Evolutionary conservation across 1,139 yeast genomes (phyloP), one percentile per base, ranked within the genome.

Genomic region (Hyphopichia burtonii): DNA sequence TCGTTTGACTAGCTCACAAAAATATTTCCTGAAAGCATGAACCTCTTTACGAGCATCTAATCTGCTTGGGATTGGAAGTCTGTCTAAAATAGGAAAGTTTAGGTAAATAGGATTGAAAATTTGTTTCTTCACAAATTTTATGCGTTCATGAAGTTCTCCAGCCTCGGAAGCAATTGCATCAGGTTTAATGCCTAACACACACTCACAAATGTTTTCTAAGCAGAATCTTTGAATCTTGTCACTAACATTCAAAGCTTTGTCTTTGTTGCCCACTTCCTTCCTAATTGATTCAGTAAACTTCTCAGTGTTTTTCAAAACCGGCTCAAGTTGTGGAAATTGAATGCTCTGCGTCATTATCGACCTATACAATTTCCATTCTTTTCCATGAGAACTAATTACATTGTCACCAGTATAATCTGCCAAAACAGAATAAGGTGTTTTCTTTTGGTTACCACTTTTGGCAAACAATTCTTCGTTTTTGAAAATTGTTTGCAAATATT

Each of bases 381-480:
- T 56, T 0, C 83, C 83, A 53, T 79, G 83, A 1, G 85, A 77
- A 50, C 85, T 79, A 23, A 81, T 81, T 2, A 81, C 67, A 52
- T 81, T 81, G 46, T 80, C 85, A 0, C 86, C 86, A 0, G 85
- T 78, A 48, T 81, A 81, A 9, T 66, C 65, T 0, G 84, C 74
- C 31, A 80, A 54, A 1, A 80, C 77, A 7, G 84, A 71, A 43
- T 76, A 66, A 0, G 86, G 85, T 15, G 79, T 79, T 51, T 81
- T 81, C 39, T 68, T 63, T 31, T 80, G 83, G 44, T 81, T 81
- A 0, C 86, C 86, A 52, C 83, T 78, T 49, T 81, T 81, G 3
- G 78, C 76, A 57, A 69, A 81, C 1, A 68, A 57, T 19, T 69
- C 65, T 44, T 78, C 83, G 41, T 79, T 66, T 49, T 67, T 74